phyloP scores from a whole-genome alignment of 2,329 filamentous ascomycete species.

The Macrophomina tecta region DNA sequence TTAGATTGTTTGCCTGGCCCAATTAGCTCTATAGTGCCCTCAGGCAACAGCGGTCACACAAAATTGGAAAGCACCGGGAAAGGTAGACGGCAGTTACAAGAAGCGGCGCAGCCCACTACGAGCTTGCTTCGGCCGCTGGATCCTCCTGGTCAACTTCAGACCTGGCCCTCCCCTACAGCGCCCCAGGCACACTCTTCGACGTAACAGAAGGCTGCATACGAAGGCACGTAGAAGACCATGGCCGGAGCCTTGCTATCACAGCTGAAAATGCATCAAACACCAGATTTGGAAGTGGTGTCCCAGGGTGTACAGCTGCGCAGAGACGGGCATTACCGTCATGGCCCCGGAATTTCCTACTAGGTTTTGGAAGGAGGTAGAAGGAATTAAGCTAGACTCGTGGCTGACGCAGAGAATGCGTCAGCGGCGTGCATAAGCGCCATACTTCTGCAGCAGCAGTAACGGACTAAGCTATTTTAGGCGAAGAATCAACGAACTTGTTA shows the following conservation, averaged over 20 bases:
- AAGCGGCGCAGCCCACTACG: neutral
- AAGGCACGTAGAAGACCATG: neutral
- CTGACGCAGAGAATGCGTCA: neutral
- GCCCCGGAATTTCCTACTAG: neutral
- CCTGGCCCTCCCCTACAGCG: neutral
- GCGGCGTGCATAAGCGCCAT: neutral
- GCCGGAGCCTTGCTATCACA: neutral
- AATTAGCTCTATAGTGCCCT: neutral
- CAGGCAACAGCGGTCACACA: neutral
- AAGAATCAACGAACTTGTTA: too few relatives aligned
- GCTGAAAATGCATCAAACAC: neutral
- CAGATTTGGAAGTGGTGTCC: neutral
- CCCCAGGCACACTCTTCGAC: neutral
- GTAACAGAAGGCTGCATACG: neutral
- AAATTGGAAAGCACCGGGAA: neutral
- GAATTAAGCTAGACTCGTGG: neutral
- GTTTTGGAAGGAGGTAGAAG: neutral
- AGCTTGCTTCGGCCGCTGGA: neutral
- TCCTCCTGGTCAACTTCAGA: neutral
- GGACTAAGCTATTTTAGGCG: too few relatives aligned
- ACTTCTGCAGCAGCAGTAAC: neutral
- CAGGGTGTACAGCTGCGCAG: neutral
- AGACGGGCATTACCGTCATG: neutral
- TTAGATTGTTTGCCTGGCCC: neutral
- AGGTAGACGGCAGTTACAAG: neutral